A percentile compares a stretch with the other conserved stretches of the same genome.
Evolutionary conservation across 371 early-diverging fungal genomes (phyloP).

Genomic region (Entomophthora muscae): DNA sequence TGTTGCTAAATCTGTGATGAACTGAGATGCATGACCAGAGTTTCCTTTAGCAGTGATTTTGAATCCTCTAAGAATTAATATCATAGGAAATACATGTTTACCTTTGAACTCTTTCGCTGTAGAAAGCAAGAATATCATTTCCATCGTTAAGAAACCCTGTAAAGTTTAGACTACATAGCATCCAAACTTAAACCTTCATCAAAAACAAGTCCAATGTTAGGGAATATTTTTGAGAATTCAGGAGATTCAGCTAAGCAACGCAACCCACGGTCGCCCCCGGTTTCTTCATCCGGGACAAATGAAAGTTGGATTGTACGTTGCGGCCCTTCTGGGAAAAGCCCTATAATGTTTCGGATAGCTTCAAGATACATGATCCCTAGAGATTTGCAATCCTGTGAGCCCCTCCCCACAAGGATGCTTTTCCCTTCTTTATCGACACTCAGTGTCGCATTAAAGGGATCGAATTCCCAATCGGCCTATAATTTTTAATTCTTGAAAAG

Average conservation of each 20-base stretch:
- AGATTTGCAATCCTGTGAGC: constrained; percentile 74
- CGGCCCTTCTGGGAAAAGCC: constrained; percentile 21
- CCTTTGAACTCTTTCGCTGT: constrained; percentile 63
- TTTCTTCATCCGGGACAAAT: constrained; percentile 61
- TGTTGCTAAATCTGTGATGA: constrained; percentile 40
- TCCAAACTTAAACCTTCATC: constrained; percentile 37
- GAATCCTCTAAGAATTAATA: constrained; percentile 11
- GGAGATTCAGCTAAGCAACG: constrained; percentile 28
- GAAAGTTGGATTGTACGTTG: constrained; percentile 45
- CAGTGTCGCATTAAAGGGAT: constrained; percentile 49
- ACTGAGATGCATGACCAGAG: constrained; percentile 66
- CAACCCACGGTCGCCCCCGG: constrained; percentile 64
- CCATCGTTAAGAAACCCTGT: constrained; percentile 28
- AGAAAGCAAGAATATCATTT: constrained; percentile 39
- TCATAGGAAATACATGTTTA: constrained; percentile 11
- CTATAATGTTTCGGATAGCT: constrained; percentile 35
- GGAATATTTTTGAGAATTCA: constrained; percentile 29
- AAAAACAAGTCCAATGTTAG: constrained; percentile 48
- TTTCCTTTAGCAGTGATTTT: constrained; percentile 29
- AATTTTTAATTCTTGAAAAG: no score
- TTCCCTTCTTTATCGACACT: constrained; percentile 23
- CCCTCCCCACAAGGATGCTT: constrained; percentile 52
- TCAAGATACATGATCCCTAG: constrained; percentile 52
- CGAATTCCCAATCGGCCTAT: constrained; percentile 41
- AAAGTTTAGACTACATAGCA: neutral